phyloP scores from a whole-genome alignment of 768 basidiomycete genomes.

The Lenzites betulinus region DNA sequence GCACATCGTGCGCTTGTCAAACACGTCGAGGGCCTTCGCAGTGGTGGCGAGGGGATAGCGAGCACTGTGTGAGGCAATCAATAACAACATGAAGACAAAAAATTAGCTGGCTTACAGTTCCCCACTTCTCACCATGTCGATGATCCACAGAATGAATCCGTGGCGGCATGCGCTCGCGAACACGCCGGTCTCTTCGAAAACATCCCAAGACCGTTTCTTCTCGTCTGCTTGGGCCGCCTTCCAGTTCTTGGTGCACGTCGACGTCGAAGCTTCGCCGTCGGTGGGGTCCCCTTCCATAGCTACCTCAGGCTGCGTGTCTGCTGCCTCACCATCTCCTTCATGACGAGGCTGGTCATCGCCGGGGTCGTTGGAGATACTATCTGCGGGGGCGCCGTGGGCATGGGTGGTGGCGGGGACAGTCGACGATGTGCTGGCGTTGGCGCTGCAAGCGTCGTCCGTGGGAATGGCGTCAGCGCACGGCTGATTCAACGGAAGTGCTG shows the following conservation, averaged over 20 bases:
- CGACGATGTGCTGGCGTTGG: too few species aligned
- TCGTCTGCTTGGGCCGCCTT: constrained; percentile 33
- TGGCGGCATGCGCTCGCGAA: constrained; percentile 32
- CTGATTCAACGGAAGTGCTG: too few species aligned
- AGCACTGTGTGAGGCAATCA: not conserved
- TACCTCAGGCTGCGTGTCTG: too few species aligned
- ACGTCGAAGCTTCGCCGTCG: constrained; percentile 16
- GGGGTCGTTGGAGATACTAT: constrained; percentile 1
- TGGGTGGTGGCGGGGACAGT: too few species aligned
- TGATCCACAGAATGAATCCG: constrained; percentile 23
- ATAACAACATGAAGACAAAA: too few species aligned
- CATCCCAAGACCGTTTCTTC: constrained; percentile 36
- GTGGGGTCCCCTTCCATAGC: not conserved
- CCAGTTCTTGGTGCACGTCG: constrained; percentile 35
- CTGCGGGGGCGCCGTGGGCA: too few species aligned
- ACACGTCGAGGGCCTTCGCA: not conserved
- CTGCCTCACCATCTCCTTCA: not conserved
- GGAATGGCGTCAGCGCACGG: too few species aligned
- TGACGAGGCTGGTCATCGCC: not conserved
- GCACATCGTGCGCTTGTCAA: not conserved
- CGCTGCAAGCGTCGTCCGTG: too few species aligned
- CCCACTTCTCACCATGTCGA: constrained; percentile 23
- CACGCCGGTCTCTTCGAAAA: too few species aligned
- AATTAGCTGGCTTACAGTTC: constrained; percentile 20
- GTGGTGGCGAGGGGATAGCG: constrained; percentile 13